Evolutionary conservation across 2,329 filamentous ascomycete species (phyloP), one percentile per base, ranked within the genome.

Genomic region (Fusarium xylarioides): DNA sequence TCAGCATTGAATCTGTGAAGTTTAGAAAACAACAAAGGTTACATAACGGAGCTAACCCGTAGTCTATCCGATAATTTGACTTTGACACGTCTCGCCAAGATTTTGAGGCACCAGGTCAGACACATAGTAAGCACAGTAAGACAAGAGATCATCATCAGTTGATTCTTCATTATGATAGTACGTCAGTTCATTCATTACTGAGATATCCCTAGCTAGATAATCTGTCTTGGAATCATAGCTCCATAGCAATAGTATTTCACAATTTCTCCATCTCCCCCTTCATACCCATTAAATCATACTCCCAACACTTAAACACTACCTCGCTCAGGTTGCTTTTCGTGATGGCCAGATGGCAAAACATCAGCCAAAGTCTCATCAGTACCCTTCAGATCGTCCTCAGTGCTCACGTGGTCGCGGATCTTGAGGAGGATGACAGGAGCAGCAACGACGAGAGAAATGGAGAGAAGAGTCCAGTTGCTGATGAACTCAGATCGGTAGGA

Each of bases 381-480:
- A 81, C 94, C 95, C 79, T 91, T 90, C 56, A 97, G 85, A 81
- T 98, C 95, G 60, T 95, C 91, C 81, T 95, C 93, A 9, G 97
- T 77, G 3, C 88, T 81, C n/a, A 94, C 90, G n/a, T 91, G 92
- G 76, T 97, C 94, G 80, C 92, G 88, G 81, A 98, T 92, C 84
- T 92, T 92, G 77, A 90, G 83, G 77, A 93, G 89, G 80, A 98
- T 92, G 67, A 97, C 89, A 0, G 95, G 95, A 1, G 91, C 86
- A 9, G 94, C 95, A 68, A 95, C 83, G 35, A 97, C 21, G 49
- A 98, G 87, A 35, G 92, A 91, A n/a, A 87, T 92, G 2, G 86
- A 88, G 19, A 97, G 88, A 5, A 97, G 85, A 58, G 86, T 93
- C 95, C 95, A 97, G 43, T 87, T 89, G 62, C 82, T 83, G 57